Evolutionary conservation across 164 flowering plant species (phyloP), one percentile per base, ranked within the genome.

Genomic region (Chimonanthus salicifolius): DNA sequence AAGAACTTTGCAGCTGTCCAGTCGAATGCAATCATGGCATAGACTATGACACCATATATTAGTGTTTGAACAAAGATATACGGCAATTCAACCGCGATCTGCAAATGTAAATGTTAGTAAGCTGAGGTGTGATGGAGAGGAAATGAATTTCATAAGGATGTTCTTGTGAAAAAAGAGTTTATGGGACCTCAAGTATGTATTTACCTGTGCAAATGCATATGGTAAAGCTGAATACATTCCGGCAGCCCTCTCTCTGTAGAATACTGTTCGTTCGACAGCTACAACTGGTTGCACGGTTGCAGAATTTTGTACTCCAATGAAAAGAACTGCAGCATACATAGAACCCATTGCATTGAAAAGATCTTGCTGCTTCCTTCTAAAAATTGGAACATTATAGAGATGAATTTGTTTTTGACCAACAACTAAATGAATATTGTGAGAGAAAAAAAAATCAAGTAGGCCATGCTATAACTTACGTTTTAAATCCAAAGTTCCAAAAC

Each of bases 401-500:
- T 54, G 60, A 11, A 54, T n/a, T 54, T 0, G 33, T 33, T 33
- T 33, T 33, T 33, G 33, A 33, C 33, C 2, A 1, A 33, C 33
- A 33, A 33, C 33, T 33, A 33, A 33, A 33, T 33, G 33, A 33
- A 33, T 33, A 33, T 33, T 33, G 1, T 9, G n/a, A 54, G 60
- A n/a, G 60, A 54, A 6, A 54, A 49, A 54, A 54, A 11, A 54
- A 54, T 54, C n/a, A 11, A 54, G 60, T 54, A 15, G 60, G 3
- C 60, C 9, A 54, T 54, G 60, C 11, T 54, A 15, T 67, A 0
- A 70, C 81, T 18, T 18, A 90, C 94, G 78, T 83, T 81, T 85
- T 87, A 0, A 74, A 75, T 58, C 96, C 94, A 58, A 88, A 85
- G 51, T 70, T 77, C 98, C 96, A 92, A 76, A 87, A 92, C 62